Evolutionary conservation across 148 eudicot species (phyloP).

Genomic region (Dianthus caryophyllus): DNA sequence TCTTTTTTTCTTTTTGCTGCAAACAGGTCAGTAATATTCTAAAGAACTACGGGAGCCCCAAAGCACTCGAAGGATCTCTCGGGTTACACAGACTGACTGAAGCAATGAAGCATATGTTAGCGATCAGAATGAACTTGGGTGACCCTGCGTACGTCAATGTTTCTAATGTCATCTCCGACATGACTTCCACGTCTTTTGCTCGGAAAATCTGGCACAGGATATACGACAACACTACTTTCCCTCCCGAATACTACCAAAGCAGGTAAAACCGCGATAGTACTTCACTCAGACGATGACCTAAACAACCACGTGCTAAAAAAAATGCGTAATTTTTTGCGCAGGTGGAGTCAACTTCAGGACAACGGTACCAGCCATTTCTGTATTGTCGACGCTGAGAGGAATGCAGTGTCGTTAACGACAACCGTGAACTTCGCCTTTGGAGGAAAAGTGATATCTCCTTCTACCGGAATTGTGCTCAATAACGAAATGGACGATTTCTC

Average conservation of each 20-base stretch:
- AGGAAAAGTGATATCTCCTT: conserved; percentile 64
- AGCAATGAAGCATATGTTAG: conserved; percentile 87
- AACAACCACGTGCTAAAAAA: neutral
- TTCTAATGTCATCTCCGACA: conserved; percentile 48
- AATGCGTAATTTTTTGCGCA: conserved; percentile 19
- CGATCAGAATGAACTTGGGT: conserved; percentile 77
- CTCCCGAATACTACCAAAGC: conserved; percentile 67
- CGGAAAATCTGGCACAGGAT: conserved; percentile 55
- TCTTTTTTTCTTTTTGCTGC: conserved; percentile 12
- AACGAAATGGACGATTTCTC: conserved; percentile 94
- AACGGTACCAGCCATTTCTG: conserved; percentile 96
- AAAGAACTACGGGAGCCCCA: conserved; percentile 52
- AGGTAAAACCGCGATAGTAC: conserved; percentile 37
- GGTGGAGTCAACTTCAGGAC: conserved; percentile 88
- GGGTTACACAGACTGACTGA: conserved; percentile 83
- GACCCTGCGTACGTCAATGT: conserved; percentile 67
- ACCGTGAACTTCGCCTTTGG: conserved; percentile 79
- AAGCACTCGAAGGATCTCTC: conserved; percentile 58
- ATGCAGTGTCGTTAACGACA: conserved; percentile 86
- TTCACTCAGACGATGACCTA: neutral
- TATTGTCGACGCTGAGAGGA: conserved; percentile 84
- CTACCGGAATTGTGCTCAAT: conserved; percentile 73
- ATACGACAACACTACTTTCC: conserved; percentile 82
- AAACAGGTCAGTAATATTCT: conserved; percentile 66
- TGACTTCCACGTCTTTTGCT: conserved; percentile 82